phyloP scores from a whole-genome alignment of 202 grass and related monocot genomes.

The Brachypodium distachyon region DNA sequence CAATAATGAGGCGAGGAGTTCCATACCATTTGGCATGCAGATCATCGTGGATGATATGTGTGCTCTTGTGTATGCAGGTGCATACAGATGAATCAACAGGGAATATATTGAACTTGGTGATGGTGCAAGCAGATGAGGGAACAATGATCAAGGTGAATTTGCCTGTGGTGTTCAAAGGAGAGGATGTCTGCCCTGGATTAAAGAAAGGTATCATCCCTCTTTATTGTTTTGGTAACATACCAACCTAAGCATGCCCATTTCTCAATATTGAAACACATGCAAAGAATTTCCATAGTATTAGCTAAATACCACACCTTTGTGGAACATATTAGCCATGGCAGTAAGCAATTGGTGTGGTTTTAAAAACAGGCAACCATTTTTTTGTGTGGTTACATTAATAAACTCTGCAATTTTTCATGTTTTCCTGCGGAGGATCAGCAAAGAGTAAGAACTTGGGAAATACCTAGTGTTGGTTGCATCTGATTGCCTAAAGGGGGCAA shows the following conservation, averaged over 20 bases:
- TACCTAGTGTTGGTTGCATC: too few relatives aligned
- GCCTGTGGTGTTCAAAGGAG: conserved; percentile 72
- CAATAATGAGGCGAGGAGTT: background rate
- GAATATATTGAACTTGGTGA: conserved; percentile 73
- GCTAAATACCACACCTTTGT: background rate
- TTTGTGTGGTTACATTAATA: background rate
- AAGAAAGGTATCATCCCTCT: conserved; percentile 59
- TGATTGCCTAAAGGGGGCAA: too few relatives aligned
- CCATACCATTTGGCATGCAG: background rate
- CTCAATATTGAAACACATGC: background rate
- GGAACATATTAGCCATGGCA: background rate
- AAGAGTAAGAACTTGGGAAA: background rate
- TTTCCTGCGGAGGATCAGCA: background rate
- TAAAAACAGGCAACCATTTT: background rate
- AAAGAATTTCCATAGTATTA: background rate
- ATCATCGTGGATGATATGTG: background rate
- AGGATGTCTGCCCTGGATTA: conserved; percentile 67
- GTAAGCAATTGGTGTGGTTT: background rate
- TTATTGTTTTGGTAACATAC: background rate
- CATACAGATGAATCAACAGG: conserved; percentile 56
- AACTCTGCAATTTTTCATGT: background rate
- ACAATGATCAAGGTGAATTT: conserved; percentile 65
- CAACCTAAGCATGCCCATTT: background rate
- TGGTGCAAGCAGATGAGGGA: conserved; percentile 78
- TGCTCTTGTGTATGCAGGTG: conserved; percentile 42